These are phyloP conservation scores for Pythium dissimile DNA, from an alignment of 352 stramenopile genomes.

Conservation along the genomic window DNA sequence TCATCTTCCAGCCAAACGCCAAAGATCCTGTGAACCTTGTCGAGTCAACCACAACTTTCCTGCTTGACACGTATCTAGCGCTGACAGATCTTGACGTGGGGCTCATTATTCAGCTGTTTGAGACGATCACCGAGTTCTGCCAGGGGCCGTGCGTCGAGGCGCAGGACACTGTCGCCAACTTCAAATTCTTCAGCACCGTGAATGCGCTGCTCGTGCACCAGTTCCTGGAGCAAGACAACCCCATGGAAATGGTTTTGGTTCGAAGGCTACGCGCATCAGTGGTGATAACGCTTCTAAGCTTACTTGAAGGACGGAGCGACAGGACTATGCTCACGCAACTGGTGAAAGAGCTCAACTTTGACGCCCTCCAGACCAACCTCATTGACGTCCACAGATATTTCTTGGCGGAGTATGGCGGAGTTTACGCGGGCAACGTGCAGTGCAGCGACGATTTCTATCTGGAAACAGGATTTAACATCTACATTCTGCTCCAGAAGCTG, in stretches of 20 bases:
- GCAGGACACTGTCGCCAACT: conserved; percentile 68
- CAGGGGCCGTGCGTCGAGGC: conserved; percentile 70
- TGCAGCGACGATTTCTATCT: conserved; percentile 69
- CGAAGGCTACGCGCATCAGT: conserved; percentile 49
- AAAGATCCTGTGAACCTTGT: conserved; percentile 47
- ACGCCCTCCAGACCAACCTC: conserved; percentile 59
- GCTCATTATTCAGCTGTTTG: conserved; percentile 67
- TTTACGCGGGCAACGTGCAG: conserved; percentile 50
- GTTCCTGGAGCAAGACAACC: conserved; percentile 31
- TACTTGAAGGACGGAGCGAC: conserved; percentile 63
- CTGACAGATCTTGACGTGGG: conserved; percentile 46
- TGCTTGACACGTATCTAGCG: conserved; percentile 56
- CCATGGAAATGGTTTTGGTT: conserved; percentile 12
- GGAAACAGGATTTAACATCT: conserved; percentile 77
- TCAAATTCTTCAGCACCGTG: conserved; percentile 71
- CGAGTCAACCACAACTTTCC: conserved; percentile 58
- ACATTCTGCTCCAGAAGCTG: conserved; percentile 67
- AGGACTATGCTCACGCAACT: conserved; percentile 55
- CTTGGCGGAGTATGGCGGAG: conserved; percentile 26
- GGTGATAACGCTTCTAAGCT: conserved; percentile 55
- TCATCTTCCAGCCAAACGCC: conserved; percentile 41
- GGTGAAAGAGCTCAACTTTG: conserved; percentile 71
- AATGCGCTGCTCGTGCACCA: conserved; percentile 65
- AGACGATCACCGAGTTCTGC: conserved; percentile 78
- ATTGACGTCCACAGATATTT: conserved; percentile 59